Percentiles rank a stretch among this genome's conserved stretches.
phyloP scores from a whole-genome alignment of 148 eudicot species.

The Selenicereus undatus region DNA sequence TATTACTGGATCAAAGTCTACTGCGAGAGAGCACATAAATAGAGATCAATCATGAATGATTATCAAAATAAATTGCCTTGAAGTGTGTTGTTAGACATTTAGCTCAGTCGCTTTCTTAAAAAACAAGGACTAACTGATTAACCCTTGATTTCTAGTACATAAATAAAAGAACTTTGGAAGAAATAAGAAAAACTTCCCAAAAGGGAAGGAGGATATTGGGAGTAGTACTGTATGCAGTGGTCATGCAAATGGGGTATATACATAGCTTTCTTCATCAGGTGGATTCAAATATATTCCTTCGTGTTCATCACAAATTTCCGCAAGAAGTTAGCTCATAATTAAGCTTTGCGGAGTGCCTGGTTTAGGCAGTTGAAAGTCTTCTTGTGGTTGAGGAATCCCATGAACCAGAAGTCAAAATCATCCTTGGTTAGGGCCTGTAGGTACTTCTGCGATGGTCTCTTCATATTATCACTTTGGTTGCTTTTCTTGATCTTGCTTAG shows the following conservation, averaged over 20 bases:
- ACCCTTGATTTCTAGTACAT: background rate
- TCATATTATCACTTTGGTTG: slow-evolving; percentile 30
- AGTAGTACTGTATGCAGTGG: too few species aligned
- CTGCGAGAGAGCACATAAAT: too few species aligned
- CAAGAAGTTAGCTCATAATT: background rate
- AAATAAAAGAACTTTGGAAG: too few species aligned
- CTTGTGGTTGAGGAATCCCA: slow-evolving; percentile 35
- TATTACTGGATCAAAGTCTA: too few species aligned
- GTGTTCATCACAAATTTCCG: background rate
- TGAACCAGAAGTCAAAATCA: slow-evolving; percentile 42
- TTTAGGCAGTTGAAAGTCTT: slow-evolving; percentile 28
- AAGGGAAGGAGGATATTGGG: background rate
- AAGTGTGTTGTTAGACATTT: background rate
- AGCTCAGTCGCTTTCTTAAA: background rate
- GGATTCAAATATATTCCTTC: background rate
- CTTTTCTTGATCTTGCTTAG: slow-evolving; percentile 34
- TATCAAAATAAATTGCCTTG: too few species aligned
- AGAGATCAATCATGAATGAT: too few species aligned
- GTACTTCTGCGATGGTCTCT: slow-evolving; percentile 37
- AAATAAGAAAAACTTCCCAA: background rate
- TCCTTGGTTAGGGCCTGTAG: slow-evolving; percentile 33
- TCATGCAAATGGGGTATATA: too few species aligned
- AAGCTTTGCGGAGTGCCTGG: slow-evolving; percentile 9
- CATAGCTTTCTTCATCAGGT: background rate
- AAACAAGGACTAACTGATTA: background rate